Evolutionary conservation across 2,329 filamentous ascomycete species (phyloP), one percentile per base, ranked within the genome.

Genomic region (Spiromastix sp.): DNA sequence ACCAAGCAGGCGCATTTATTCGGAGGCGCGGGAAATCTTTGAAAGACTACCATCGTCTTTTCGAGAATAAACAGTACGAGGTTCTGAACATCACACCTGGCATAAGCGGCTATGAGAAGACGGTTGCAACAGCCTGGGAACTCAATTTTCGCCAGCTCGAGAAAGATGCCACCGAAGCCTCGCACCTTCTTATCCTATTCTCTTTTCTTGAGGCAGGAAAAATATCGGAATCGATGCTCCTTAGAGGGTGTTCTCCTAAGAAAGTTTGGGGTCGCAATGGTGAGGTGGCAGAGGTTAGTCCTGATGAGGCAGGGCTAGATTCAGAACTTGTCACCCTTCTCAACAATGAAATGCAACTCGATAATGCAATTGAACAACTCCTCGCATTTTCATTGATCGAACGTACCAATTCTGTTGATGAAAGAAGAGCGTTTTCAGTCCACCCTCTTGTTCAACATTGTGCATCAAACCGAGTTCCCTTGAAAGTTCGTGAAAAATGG

Each of bases 1-100:
- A 38, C n/a, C 43, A 46, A 31, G 43, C 43, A 6, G 43, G 43
- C 21, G 41, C 43, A 21, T 43, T 42, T 19, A 32, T 46, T 18
- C 39, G 42, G 18, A 36, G 30, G 36, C 27, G 39, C 5, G 29
- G 36, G 12, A 36, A 39, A 22, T 36, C 32, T n/a, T 32, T 46
- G 10, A 26, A 22, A 27, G 41, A 44, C 20, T 46, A 43, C 31
- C 32, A 34, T 24, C 26, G 41, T n/a, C 33, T 45, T 17, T 37
- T 39, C 25, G 10, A 24, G 21, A 37, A 19, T 19, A 25, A 33
- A 13, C 39, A 35, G 22, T 27, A 43, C 25, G 31, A 41, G 21
- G 13, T 43, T 17, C 26, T 41, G 24, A 22, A 33, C 21, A 33
- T 35, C 3, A 12, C 35, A 12, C 30, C 38, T 17, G 20, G 31